Evolutionary conservation across 2,329 filamentous ascomycete genomes (phyloP).

Genomic region (Cordyceps pruinosa): DNA sequence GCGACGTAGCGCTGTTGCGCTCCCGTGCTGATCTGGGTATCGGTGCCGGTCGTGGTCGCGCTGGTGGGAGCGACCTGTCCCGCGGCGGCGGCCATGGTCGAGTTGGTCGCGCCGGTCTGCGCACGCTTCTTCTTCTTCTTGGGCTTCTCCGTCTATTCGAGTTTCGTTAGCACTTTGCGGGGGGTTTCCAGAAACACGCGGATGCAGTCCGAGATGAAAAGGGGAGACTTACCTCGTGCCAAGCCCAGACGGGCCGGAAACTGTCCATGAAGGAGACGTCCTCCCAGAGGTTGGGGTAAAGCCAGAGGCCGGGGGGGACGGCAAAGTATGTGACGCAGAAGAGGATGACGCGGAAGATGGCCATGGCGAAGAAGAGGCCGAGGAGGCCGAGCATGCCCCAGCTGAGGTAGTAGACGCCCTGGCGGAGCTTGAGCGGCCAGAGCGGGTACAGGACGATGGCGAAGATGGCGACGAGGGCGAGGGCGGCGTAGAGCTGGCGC

Average conservation of each 20-base stretch:
- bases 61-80: conserved; percentile 46
- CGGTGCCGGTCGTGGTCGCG: conserved; percentile 51
- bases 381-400: conserved; percentile 88
- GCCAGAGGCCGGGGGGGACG: conserved; percentile 83
- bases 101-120: conserved; percentile 25
- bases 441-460: conserved; percentile 89
- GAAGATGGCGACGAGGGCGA: conserved; percentile 78
- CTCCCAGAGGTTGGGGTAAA: conserved; percentile 96
- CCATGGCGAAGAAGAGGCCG: conserved; percentile 94
- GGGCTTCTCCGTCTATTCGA: conserved; percentile 28
- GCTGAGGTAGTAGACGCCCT: conserved; percentile 94
- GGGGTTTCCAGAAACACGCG: background rate
- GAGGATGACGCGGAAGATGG: conserved; percentile 89
- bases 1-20: conserved; percentile 42
- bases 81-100: conserved; percentile 44
- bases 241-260: conserved; percentile 93
- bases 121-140: conserved; percentile 54
- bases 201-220: background rate
- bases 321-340: conserved; percentile 90
- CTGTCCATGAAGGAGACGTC: conserved; percentile 98
- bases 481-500: conserved; percentile 82
- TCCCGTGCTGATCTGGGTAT: conserved; percentile 44
- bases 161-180: conserved; percentile 18
- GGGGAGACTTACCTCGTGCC: conserved; percentile 75
- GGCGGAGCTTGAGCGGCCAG: conserved; percentile 84